phyloP scores from a whole-genome alignment of 2,329 filamentous ascomycete species.

The Keithomyces neogunnii region DNA sequence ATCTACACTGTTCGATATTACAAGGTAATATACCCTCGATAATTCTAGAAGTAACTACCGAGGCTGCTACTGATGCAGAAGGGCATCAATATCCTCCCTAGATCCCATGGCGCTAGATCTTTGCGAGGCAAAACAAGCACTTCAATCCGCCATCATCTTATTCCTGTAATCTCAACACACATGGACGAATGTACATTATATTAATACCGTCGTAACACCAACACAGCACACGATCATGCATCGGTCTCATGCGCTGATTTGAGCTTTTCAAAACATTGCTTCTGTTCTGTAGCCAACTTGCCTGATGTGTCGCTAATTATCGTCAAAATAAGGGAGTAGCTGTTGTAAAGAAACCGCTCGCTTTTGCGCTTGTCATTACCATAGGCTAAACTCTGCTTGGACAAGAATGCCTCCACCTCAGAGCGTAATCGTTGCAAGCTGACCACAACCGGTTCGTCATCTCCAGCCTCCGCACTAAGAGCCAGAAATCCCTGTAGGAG shows the following conservation, averaged over 20 bases:
- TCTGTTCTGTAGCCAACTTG: conserved; percentile 66
- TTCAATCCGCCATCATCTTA: too few relatives aligned
- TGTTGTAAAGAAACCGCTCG: conserved; percentile 87
- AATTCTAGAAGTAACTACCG: too few relatives aligned
- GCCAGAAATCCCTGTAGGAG: conserved; percentile 77
- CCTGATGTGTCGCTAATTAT: conserved; percentile 76
- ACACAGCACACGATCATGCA: conserved; percentile 4
- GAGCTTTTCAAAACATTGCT: conserved; percentile 62
- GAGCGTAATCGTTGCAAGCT: conserved; percentile 68
- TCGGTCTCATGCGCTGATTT: conserved; percentile 49
- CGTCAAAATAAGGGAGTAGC: conserved; percentile 88
- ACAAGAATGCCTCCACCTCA: conserved; percentile 78
- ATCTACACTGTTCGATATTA: too few relatives aligned
- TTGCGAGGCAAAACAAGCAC: too few relatives aligned
- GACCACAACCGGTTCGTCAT: conserved; percentile 84
- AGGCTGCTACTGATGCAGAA: too few relatives aligned
- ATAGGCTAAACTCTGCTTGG: conserved; percentile 66
- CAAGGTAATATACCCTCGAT: too few relatives aligned
- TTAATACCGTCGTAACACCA: not conserved
- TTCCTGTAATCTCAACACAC: too few relatives aligned
- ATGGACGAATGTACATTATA: not conserved
- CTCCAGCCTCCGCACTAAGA: conserved; percentile 81
- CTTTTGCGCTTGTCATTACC: conserved; percentile 68
- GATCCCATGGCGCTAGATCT: too few relatives aligned
- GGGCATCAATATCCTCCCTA: too few relatives aligned